These are phyloP conservation scores for Cryptosporidium canis DNA, from an alignment of 169 alveolate genomes.

Conservation along the genomic window DNA sequence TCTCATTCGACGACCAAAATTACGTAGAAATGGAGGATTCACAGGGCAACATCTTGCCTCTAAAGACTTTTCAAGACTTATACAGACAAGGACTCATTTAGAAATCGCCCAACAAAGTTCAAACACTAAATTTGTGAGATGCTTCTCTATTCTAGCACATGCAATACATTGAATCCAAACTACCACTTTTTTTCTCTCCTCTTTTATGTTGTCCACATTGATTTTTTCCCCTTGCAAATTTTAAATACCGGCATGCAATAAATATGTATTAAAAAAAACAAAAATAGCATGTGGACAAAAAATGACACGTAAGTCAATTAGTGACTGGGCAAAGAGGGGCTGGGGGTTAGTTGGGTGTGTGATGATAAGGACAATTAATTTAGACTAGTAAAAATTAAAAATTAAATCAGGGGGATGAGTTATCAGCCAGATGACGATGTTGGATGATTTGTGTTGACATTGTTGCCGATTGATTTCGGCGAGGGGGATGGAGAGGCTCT, in stretches of 20 bases:
- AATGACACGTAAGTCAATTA: neutral
- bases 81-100: conserved; percentile 91
- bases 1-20: conserved; percentile 41
- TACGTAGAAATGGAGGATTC: conserved; percentile 95
- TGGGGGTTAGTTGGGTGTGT: neutral
- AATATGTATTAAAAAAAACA: neutral
- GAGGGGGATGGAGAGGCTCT: conserved; percentile 34
- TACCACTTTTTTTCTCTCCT: neutral
- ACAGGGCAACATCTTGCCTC: conserved; percentile 94
- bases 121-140: neutral
- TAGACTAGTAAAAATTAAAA: conserved; percentile 17
- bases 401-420: conserved; percentile 42
- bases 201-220: neutral
- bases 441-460: neutral
- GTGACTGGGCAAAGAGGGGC: neutral
- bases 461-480: conserved; percentile 3
- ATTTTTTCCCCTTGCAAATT: neutral
- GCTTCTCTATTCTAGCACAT: neutral
- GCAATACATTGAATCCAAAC: no score
- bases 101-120: neutral
- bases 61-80: conserved; percentile 91
- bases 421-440: conserved; percentile 10
- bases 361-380: no score
- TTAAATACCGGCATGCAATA: neutral
- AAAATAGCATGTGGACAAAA: neutral